Percentiles rank a stretch among this genome's conserved stretches.
These are phyloP conservation scores for Brettanomyces nanus DNA, from an alignment of 805 yeast species.

Conservation along the genomic window DNA sequence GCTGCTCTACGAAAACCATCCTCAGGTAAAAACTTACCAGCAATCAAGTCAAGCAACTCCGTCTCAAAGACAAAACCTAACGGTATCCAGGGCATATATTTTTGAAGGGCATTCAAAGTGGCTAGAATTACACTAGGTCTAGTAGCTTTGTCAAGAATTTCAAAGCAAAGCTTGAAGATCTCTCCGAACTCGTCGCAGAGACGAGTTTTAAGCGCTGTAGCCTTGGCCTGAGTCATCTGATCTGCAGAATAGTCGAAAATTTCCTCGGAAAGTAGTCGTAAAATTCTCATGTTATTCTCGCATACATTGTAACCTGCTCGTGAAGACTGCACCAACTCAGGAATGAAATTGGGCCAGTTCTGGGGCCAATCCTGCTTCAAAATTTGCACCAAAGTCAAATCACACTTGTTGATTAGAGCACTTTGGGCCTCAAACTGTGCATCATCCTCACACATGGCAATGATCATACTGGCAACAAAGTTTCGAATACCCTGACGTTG, in stretches of 20 bases:
- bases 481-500: conserved; percentile 91
- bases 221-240: conserved; percentile 94
- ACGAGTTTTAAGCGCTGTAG: conserved; percentile 69
- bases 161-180: conserved; percentile 87
- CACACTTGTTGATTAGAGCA: conserved; percentile 85
- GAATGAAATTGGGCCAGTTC: conserved; percentile 95
- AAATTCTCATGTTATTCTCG: conserved; percentile 93
- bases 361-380: conserved; percentile 99
- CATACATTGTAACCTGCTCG: conserved; percentile 86
- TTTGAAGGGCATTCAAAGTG: conserved; percentile 72
- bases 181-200: conserved; percentile 89
- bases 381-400: conserved; percentile 86
- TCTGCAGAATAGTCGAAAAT: conserved; percentile 94
- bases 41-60: conserved; percentile 60
- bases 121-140: conserved; percentile 77
- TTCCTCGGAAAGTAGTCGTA: conserved; percentile 86
- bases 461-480: conserved; percentile 89
- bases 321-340: conserved; percentile 82
- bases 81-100: conserved; percentile 94
- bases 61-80: conserved; percentile 85
- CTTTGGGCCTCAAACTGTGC: conserved; percentile 59
- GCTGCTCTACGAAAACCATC: conserved; percentile 76
- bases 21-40: conserved; percentile 69
- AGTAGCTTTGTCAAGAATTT: conserved; percentile 84
- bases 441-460: conserved; percentile 82